Percentiles rank a stretch among this genome's conserved stretches.
These are phyloP conservation scores for Apiotrichum mycotoxinovorans DNA, from an alignment of 1,284 basidiomycete species.

Conservation along the genomic window DNA sequence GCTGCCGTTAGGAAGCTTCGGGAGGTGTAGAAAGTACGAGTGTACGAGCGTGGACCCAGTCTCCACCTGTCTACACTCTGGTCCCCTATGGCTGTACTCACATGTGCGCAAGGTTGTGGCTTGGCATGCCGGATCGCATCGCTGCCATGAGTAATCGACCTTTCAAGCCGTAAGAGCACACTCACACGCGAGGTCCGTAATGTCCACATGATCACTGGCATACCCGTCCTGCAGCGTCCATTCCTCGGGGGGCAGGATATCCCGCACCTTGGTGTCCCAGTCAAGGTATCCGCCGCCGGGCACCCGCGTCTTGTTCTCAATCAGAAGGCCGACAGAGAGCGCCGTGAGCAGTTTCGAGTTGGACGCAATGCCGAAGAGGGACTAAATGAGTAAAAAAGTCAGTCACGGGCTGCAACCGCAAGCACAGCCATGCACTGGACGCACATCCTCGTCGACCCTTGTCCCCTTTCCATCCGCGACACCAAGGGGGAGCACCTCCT, in stretches of 20 bases:
- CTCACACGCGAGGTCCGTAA: conserved; percentile 50
- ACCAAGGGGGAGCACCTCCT: background rate
- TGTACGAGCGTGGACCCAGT: background rate
- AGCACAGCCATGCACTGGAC: background rate
- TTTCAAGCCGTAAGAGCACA: background rate
- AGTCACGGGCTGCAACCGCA: no score
- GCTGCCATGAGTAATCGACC: no score
- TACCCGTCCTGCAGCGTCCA: conserved; percentile 51
- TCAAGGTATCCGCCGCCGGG: conserved; percentile 35
- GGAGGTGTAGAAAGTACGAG: background rate
- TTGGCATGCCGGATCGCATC: conserved; percentile 34
- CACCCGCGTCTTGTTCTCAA: conserved; percentile 49
- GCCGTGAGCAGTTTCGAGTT: conserved; percentile 55
- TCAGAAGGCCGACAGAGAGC: conserved; percentile 49
- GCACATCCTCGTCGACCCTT: background rate
- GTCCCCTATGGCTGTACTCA: no score
- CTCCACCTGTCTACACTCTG: no score
- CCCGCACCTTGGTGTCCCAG: conserved; percentile 52
- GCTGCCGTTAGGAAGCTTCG: background rate
- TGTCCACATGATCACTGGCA: conserved; percentile 44
- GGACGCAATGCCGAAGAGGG: conserved; percentile 52
- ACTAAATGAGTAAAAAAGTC: no score
- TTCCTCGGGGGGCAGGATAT: conserved; percentile 49
- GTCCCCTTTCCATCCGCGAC: background rate
- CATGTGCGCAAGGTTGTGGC: conserved; percentile 25